These are phyloP conservation scores for Pythium rishiriense DNA, from an alignment of 352 stramenopile species.

Conservation along the genomic window DNA sequence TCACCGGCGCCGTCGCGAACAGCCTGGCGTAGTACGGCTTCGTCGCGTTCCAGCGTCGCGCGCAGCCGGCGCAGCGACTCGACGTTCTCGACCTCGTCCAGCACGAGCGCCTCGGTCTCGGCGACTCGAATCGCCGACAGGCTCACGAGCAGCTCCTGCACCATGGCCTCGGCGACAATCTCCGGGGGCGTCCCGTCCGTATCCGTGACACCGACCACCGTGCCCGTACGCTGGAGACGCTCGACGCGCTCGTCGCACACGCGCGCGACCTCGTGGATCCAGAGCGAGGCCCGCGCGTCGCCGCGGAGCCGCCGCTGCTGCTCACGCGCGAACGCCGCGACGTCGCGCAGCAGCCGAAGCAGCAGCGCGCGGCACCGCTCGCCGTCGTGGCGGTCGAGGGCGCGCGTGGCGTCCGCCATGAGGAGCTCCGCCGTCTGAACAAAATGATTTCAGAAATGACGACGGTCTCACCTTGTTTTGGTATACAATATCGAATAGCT, in stretches of 20 bases:
- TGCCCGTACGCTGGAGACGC: slow-evolving; percentile 21
- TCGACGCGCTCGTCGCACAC: slow-evolving; percentile 61
- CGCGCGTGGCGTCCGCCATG: no score
- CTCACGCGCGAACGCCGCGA: slow-evolving; percentile 52
- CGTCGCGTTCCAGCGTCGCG: slow-evolving; percentile 44
- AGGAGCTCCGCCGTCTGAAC: no score
- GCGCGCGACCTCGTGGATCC: slow-evolving; percentile 50
- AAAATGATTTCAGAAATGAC: no score
- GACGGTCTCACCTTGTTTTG: no score
- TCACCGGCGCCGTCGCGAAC: slow-evolving; percentile 40
- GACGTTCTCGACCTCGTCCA: slow-evolving; percentile 61
- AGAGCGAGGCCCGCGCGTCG: neutral
- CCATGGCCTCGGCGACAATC: slow-evolving; percentile 63
- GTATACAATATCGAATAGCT: no score
- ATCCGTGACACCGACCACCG: slow-evolving; percentile 20
- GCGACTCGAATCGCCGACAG: slow-evolving; percentile 51
- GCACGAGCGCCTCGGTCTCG: slow-evolving; percentile 53
- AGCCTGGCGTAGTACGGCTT: slow-evolving; percentile 27
- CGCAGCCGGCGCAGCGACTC: slow-evolving; percentile 55
- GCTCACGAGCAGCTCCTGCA: slow-evolving; percentile 64
- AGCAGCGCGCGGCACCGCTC: slow-evolving; percentile 40
- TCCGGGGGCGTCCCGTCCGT: slow-evolving; percentile 34
- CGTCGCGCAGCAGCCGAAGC: slow-evolving; percentile 45
- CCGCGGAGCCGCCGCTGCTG: slow-evolving; percentile 33
- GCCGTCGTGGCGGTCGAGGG: slow-evolving; percentile 11